A percentile compares a stretch with the other conserved stretches of the same genome.
Conservation (phyloP, 2,329 filamentous ascomycete genomes). For the Cladophialophora psammophila region DNA sequence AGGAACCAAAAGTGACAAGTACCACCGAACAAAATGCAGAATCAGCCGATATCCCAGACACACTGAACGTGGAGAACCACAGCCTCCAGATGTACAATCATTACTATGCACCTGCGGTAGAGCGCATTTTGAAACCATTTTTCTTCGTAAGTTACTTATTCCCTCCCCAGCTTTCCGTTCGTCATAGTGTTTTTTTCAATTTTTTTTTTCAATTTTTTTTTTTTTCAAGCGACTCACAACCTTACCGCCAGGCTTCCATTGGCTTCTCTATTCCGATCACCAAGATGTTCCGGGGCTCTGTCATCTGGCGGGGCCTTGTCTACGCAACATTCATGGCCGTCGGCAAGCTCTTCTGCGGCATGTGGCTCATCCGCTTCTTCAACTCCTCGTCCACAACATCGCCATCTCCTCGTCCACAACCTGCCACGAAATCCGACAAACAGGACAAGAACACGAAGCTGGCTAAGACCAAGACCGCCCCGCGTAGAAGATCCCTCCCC, state of each 20-base stretch:
- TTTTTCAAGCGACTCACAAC: neutral
- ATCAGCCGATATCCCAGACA: neutral
- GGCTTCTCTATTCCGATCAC: conserved; percentile 81
- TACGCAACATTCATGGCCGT: conserved; percentile 75
- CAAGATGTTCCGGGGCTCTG: conserved; percentile 67
- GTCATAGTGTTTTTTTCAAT: too few species aligned
- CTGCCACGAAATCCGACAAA: neutral
- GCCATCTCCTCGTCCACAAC: conserved; percentile 21
- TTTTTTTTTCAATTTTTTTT: too few species aligned
- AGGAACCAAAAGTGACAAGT: neutral
- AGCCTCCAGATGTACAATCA: conserved; percentile 51
- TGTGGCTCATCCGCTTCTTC: conserved; percentile 61
- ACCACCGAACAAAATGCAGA: neutral
- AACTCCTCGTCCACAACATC: conserved; percentile 12
- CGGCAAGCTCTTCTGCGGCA: conserved; percentile 66
- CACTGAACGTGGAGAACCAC: conserved; percentile 31
- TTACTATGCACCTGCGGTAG: conserved; percentile 56
- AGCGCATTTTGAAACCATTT: conserved; percentile 69
- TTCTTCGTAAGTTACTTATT: conserved; percentile 65
- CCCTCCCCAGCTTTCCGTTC: neutral
- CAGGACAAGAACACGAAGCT: neutral
- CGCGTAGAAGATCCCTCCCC: conserved; percentile 48
- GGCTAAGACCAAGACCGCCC: neutral
- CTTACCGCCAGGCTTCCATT: conserved; percentile 57
- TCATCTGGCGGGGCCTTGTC: conserved; percentile 76